Base-by-base conservation (phyloP, 306 rosid genomes). In the Acmispon strigosus region DNA sequence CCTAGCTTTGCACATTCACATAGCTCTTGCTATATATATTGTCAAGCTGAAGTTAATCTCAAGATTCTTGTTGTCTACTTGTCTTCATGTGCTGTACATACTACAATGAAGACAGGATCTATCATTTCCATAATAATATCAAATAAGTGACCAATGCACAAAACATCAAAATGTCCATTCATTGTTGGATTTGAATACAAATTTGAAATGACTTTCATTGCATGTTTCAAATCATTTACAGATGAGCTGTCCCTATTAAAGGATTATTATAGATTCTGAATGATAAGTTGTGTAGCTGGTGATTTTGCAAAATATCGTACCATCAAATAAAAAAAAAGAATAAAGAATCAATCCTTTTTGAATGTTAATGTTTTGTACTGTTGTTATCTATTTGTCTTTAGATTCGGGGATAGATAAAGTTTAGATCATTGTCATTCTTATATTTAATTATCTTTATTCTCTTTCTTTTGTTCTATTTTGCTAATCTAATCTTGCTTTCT, bases 11-110 rank as follows among this genome's bases (percentile, higher is more conserved):
- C 29, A 45, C 20, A 45, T 24, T 68, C 76, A 39, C 20, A 48
- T 10, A 14, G 60, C 60, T 59, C 67, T 50, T 58, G n/a, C 56
- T 50, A 49, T 52, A 51, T 52, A 51, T 68, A 43, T 8, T 72
- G 34, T 32, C 12, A 62, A 45, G 55, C 8, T 41, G 13, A 27
- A 37, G 15, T 8, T 41, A 3, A 45, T 58, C 4, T 68, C 18
- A 13, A 64, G 70, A 16, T 32, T 39, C 18, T 14, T 63, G 43
- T 48, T 75, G 57, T 75, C 45, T 44, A 44, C 22, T 62, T 75
- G 78, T 80, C 74, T 70, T 70, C 47, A 15, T 54, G 58, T 70
- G 62, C 3, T 27, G n/a, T n/a, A n/a, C n/a, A n/a, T n/a, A 14
- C 4, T 34, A 47, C 45, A 24, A 42, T 10, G 70, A 77, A 16